phyloP scores from a whole-genome alignment of 768 basidiomycete species.

The Russula emetica region DNA sequence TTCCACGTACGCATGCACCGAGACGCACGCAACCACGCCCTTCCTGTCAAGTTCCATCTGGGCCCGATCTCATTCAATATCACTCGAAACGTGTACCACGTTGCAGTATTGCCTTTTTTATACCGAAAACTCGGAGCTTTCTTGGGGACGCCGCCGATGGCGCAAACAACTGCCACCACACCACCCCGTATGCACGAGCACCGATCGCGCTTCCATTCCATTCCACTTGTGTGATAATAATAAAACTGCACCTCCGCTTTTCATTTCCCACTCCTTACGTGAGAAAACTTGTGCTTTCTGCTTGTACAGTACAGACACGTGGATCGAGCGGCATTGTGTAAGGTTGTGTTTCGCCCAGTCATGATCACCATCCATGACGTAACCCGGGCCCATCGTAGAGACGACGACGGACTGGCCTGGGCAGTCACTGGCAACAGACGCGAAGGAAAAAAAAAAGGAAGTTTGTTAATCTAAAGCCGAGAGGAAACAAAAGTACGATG shows the following conservation, averaged over 20 bases:
- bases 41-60: not conserved
- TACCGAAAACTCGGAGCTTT: slow-evolving; percentile 11
- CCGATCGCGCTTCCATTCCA: slow-evolving; percentile 13
- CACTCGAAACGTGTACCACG: not conserved
- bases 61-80: not conserved
- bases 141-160: no score
- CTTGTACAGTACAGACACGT: no score
- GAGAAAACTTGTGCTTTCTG: not conserved
- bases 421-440: no score
- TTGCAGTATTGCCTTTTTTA: not conserved
- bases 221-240: not conserved
- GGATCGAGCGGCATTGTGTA: not conserved
- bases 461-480: no score
- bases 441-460: no score
- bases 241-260: not conserved
- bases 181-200: not conserved
- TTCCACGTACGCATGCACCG: not conserved
- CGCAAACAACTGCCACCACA: not conserved
- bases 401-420: no score
- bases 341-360: not conserved
- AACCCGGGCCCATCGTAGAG: no score
- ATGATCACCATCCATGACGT: no score
- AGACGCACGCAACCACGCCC: not conserved
- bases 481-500: no score
- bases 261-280: not conserved